These are phyloP conservation scores for Cicer pinnatifidum DNA, from an alignment of 306 rosid genomes.

Conservation along the genomic window DNA sequence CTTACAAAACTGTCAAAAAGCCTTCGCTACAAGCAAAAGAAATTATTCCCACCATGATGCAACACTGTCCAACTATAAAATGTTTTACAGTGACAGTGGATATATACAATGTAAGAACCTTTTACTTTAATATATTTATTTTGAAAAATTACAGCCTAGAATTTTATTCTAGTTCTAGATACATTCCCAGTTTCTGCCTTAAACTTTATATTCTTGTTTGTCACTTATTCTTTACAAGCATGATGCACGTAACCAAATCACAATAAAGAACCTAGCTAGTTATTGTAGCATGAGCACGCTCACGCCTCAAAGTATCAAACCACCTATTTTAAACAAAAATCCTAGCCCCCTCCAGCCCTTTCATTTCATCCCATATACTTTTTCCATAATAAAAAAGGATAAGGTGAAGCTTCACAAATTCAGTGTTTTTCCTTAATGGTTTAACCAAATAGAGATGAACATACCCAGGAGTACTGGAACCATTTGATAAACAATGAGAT, in stretches of 20 bases:
- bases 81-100: background rate
- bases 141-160: background rate
- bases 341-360: background rate
- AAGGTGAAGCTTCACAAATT: constrained; percentile 7
- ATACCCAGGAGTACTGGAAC: constrained; percentile 48
- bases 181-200: constrained; percentile 23
- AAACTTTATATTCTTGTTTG: constrained; percentile 15
- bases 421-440: background rate
- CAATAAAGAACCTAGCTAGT: background rate
- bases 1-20: background rate
- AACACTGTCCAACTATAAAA: constrained; percentile 1
- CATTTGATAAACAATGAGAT: constrained; percentile 72
- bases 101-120: background rate
- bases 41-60: background rate
- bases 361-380: constrained; percentile 5
- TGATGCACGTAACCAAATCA: constrained; percentile 10
- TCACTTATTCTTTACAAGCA: background rate
- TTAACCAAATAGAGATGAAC: constrained; percentile 33
- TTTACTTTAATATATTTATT: constrained; percentile 14
- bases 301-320: constrained; percentile 8
- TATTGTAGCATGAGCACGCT: constrained; percentile 9
- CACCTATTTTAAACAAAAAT: constrained; percentile 8
- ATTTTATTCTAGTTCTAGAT: constrained; percentile 23
- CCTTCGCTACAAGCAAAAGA: background rate
- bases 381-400: constrained; percentile 12